phyloP scores from a whole-genome alignment of 208 protist genomes.

The Phytomonas francai region DNA sequence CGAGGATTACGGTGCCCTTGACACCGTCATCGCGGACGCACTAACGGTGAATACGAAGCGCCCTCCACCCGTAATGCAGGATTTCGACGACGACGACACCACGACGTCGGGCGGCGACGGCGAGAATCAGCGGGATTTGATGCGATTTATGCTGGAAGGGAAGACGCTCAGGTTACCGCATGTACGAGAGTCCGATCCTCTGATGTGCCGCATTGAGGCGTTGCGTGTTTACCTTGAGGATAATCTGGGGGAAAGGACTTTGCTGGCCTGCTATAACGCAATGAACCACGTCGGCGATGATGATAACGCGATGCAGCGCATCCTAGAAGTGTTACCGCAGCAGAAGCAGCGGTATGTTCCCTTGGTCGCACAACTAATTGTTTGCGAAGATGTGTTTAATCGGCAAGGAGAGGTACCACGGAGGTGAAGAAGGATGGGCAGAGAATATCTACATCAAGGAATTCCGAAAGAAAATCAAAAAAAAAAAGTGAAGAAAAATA shows the following conservation, averaged over 20 bases:
- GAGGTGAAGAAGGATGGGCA: not conserved
- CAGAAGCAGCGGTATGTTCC: conserved; percentile 75
- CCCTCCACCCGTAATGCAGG: conserved; percentile 16
- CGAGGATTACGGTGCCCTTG: conserved; percentile 61
- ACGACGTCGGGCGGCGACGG: conserved; percentile 66
- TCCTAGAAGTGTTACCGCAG: conserved; percentile 41
- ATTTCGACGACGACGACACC: conserved; percentile 69
- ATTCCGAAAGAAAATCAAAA: conserved; percentile 10
- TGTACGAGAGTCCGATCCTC: conserved; percentile 59
- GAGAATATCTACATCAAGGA: not conserved
- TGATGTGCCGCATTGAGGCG: conserved; percentile 88
- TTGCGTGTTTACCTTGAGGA: conserved; percentile 84
- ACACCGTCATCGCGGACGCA: conserved; percentile 59
- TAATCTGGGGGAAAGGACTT: conserved; percentile 60
- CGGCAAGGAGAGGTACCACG: conserved; percentile 29
- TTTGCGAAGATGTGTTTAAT: conserved; percentile 83
- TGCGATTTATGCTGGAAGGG: conserved; percentile 83
- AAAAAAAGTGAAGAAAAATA: conserved; percentile 7
- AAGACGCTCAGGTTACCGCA: conserved; percentile 81
- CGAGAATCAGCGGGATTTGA: conserved; percentile 34
- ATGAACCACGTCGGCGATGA: conserved; percentile 73
- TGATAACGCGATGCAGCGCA: conserved; percentile 59
- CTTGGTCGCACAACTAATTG: conserved; percentile 75
- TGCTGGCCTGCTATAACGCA: conserved; percentile 64
- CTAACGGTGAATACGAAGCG: conserved; percentile 13